phyloP scores from a whole-genome alignment of 1,284 basidiomycete species.

The Stygiomarasmius scandens region DNA sequence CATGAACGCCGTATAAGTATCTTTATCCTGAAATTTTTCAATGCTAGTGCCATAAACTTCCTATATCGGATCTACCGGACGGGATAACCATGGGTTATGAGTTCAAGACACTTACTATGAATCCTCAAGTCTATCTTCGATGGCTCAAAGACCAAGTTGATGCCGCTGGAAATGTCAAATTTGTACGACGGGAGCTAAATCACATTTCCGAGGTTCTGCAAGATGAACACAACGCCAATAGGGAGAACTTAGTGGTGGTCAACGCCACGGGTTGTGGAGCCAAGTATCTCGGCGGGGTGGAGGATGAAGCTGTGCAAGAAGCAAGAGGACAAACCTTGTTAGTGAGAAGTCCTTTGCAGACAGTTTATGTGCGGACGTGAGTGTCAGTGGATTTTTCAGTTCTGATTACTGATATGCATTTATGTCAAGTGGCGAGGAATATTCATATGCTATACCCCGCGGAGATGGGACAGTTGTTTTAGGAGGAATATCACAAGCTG shows the following conservation, averaged over 20 bases:
- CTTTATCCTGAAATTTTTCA: too few relatives aligned
- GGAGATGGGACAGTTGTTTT: conserved; percentile 10
- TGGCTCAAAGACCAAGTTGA: conserved; percentile 8
- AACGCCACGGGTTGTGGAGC: conserved; percentile 12
- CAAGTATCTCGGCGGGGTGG: conserved; percentile 13
- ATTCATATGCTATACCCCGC: conserved; percentile 11
- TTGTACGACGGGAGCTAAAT: conserved; percentile 4
- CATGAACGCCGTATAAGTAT: too few relatives aligned
- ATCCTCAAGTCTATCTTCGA: conserved; percentile 7
- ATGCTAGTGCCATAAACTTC: conserved; percentile 4
- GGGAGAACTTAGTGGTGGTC: conserved; percentile 5
- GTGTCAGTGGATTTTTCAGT: not conserved
- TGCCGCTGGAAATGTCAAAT: conserved; percentile 1
- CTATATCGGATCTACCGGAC: not conserved
- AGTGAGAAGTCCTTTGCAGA: conserved; percentile 3
- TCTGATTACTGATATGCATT: not conserved
- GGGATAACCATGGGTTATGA: conserved; percentile 8
- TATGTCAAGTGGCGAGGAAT: conserved; percentile 3
- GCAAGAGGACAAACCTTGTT: conserved; percentile 11
- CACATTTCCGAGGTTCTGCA: conserved; percentile 2
- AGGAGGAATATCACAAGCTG: conserved; percentile 8
- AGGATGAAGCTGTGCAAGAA: conserved; percentile 9
- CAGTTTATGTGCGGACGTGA: conserved; percentile 5
- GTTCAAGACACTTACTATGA: conserved; percentile 5
- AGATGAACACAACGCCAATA: not conserved